phyloP scores from a whole-genome alignment of 768 basidiomycete genomes.

The Suillus brevipes region DNA sequence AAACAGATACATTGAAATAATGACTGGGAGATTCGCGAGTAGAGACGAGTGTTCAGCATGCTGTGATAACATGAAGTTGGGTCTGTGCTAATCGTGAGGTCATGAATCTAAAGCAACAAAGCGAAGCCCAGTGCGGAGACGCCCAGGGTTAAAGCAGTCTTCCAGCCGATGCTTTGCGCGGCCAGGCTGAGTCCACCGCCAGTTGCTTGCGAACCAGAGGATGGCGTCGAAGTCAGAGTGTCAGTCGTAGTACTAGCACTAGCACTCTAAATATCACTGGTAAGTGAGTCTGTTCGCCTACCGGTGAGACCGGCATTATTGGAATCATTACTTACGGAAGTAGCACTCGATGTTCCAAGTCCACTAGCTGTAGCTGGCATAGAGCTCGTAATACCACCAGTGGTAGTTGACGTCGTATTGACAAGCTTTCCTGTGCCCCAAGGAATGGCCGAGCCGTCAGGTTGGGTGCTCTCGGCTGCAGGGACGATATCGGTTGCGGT shows the following conservation, averaged over 20 bases:
- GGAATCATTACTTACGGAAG: conserved; percentile 10
- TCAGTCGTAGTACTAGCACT: background rate
- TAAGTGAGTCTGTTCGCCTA: conserved; percentile 1
- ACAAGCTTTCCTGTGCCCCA: conserved; percentile 68
- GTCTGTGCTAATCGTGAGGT: conserved; percentile 3
- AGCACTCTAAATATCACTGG: background rate
- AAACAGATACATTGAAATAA: background rate
- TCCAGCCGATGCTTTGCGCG: conserved; percentile 14
- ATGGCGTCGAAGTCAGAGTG: conserved; percentile 1
- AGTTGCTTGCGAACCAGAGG: background rate
- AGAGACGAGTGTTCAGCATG: background rate
- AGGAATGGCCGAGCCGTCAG: conserved; percentile 48
- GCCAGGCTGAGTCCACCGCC: conserved; percentile 12
- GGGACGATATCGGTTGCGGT: conserved; percentile 44
- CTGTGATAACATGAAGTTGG: background rate
- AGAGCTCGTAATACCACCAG: conserved; percentile 13
- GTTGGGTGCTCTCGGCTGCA: conserved; percentile 55
- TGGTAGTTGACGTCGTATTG: conserved; percentile 39
- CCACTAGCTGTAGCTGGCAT: conserved; percentile 10
- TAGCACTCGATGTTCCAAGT: background rate
- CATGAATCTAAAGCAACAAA: conserved; percentile 17
- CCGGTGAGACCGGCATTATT: conserved; percentile 10
- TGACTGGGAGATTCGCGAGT: background rate
- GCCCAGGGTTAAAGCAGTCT: conserved; percentile 19
- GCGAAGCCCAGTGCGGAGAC: conserved; percentile 22